A percentile compares a stretch with the other conserved stretches of the same genome.
phyloP scores from a whole-genome alignment of 208 protist species.

The Trichomonas vaginalis region DNA sequence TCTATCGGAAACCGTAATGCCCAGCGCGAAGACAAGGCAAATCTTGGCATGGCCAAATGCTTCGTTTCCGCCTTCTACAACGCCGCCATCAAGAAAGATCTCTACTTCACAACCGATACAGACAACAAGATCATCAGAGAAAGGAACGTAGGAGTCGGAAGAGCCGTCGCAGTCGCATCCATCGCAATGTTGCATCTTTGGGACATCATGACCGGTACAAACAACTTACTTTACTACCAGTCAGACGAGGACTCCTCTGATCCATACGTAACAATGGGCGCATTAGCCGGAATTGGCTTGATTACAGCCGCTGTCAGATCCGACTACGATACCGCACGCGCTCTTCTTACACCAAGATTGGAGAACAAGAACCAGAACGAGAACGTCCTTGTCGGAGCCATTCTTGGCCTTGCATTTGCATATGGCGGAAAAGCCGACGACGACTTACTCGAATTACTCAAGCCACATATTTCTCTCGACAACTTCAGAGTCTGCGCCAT shows the following conservation, averaged over 20 bases:
- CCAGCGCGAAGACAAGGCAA: not conserved
- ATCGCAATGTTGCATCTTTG: slow-evolving; percentile 44
- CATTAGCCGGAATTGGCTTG: slow-evolving; percentile 69
- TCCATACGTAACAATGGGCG: slow-evolving; percentile 79
- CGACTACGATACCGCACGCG: slow-evolving; percentile 71
- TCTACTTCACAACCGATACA: not conserved
- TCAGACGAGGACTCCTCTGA: slow-evolving; percentile 62
- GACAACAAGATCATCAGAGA: not conserved
- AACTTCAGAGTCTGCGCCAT: slow-evolving; percentile 37
- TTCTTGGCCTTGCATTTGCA: slow-evolving; percentile 73
- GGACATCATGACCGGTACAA: slow-evolving; percentile 82
- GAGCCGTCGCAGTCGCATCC: not conserved
- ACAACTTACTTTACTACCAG: slow-evolving; percentile 69
- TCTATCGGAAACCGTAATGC: not conserved
- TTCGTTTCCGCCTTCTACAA: not conserved
- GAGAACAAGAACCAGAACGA: slow-evolving; percentile 29
- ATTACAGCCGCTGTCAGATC: slow-evolving; percentile 45
- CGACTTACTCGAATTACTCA: slow-evolving; percentile 74
- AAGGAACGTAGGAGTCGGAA: not conserved
- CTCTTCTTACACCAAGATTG: slow-evolving; percentile 62
- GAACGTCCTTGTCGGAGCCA: slow-evolving; percentile 22
- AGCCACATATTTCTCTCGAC: slow-evolving; percentile 53
- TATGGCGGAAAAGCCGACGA: slow-evolving; percentile 74
- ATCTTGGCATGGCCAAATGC: not conserved
- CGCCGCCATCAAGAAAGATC: not conserved